Base-by-base conservation (phyloP, 345 rosid genomes). In the Syzygium grande region DNA sequence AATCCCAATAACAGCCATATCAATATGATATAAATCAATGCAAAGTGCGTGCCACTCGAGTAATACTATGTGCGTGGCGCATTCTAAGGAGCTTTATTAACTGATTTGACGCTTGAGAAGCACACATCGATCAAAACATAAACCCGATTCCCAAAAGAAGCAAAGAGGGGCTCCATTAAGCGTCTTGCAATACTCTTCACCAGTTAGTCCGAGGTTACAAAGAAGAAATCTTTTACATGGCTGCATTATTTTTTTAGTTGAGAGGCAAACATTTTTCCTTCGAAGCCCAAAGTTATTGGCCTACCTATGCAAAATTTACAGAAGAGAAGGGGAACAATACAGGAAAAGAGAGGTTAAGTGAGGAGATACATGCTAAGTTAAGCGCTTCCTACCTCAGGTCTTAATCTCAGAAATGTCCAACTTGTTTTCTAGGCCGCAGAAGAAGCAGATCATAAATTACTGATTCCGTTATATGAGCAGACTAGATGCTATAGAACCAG, bases 401-500 rank as follows among this genome's bases (percentile, higher is more conserved):
- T 73, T 73, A 2, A 2, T 38, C 83, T 73, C 83, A 73, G 14
- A 19, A 73, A 73, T 73, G 49, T 34, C 25, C 21, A 5, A 30
- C 49, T 73, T 10, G 7, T 73, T 30, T 34, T 38, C 4, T 73
- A 73, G 12, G 83, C 83, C 27, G 8, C 83, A 73, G 49, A 38
- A 73, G 49, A 73, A 73, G 83, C 27, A 38, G 27, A 73, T 10
- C 49, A 38, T 73, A 34, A 21, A 38, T 38, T 38, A 19, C 8
- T 38, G 8, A 73, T 73, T 38, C 53, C 2, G 15, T 86, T 87
- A 92, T 87, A 97, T 94, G 88, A 95, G 99, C 90, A 97, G 98
- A 83, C 98, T 94, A 73, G 97, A 90, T 77, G 99, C 98, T 86
- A 97, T 96, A 79, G 99, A 90, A 89, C 95, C 89, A 23, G 99